phyloP scores from a whole-genome alignment of 805 yeast species.

The Candida caryicola region DNA sequence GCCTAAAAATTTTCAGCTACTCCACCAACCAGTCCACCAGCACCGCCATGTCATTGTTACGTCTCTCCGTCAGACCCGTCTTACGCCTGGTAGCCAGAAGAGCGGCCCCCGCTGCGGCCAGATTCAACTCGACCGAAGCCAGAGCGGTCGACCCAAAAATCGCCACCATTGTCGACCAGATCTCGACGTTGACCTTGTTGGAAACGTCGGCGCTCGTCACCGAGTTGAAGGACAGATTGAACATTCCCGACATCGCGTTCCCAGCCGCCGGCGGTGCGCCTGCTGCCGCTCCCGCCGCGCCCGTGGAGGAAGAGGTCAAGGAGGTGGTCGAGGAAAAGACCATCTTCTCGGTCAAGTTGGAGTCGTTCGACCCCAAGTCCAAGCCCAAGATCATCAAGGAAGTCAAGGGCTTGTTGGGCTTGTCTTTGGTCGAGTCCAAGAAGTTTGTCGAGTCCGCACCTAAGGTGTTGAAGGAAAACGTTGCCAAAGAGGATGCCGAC shows the following conservation, averaged over 20 bases:
- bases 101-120: conserved; percentile 24
- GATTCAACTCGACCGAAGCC: conserved; percentile 48
- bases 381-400: conserved; percentile 98
- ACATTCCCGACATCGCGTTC: conserved; percentile 90
- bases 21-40: background rate
- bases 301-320: conserved; percentile 67
- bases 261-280: conserved; percentile 60
- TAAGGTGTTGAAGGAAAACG: conserved; percentile 89
- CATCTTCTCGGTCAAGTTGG: conserved; percentile 87
- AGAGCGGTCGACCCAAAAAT: conserved; percentile 84
- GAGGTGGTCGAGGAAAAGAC: conserved; percentile 89
- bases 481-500: conserved; percentile 97
- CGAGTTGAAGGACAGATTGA: conserved; percentile 76
- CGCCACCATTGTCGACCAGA: conserved; percentile 81
- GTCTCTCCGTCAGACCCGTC: conserved; percentile 39
- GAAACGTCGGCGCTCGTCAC: conserved; percentile 87
- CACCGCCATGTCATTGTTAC: conserved; percentile 28
- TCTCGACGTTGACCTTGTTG: conserved; percentile 82
- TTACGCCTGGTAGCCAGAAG: conserved; percentile 32
- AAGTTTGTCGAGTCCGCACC: conserved; percentile 98
- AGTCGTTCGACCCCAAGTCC: conserved; percentile 88
- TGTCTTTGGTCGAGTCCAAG: conserved; percentile 94
- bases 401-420: conserved; percentile 85
- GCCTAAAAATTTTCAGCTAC: conserved; percentile 9
- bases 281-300: conserved; percentile 67